Base-by-base conservation (phyloP, 2,329 filamentous ascomycete genomes). In the Stromatinia cepivora region DNA sequence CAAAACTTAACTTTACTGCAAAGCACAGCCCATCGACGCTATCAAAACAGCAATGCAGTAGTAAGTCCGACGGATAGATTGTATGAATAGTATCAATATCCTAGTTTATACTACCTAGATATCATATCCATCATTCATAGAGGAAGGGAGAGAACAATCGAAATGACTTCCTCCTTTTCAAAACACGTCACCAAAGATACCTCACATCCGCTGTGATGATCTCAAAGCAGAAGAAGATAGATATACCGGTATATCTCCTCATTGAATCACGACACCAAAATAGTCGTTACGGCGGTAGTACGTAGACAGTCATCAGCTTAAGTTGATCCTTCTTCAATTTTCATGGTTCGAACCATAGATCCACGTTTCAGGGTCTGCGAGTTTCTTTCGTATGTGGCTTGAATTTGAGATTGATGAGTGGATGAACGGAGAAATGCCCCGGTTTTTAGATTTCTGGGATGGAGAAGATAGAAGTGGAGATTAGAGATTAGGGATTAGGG, bases 351-450 rank as follows among this genome's bases (percentile, higher is more conserved):
- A 22, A n/a, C 28, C 20, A 9, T 17, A 28, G 25, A 13, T 36
- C 53, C 53, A 36, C 17, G 31, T 36, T 22, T 28, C 28, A 34
- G 34, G 9, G 9, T 13, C 34, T 22, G 22, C 13, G 7, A n/a
- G 7, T 9, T 28, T 31, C 42, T 46, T 61, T 61, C 58, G 58
- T 61, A 61, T 61, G 58, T 61, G 58, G 42, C 58, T 46, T 46
- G 58, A n/a, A 22, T 15, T 4, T 13, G 28, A 34, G n/a, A 31
- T 28, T 8, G 54, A 57, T 52, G 50, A 15, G n/a, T 36, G 53
- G 53, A 22, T 56, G 53, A n/a, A 34, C 2, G 20, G 4, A n/a
- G n/a, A 25, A 9, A 5, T 45, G 57, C 13, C 56, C 39, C n/a
- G 15, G 36, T 59, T 45, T 58, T 31, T 31, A 31, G 28, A 31